Evolutionary conservation across 1,284 basidiomycete genomes (phyloP).

Genomic region (Salmacisia buchloeana): DNA sequence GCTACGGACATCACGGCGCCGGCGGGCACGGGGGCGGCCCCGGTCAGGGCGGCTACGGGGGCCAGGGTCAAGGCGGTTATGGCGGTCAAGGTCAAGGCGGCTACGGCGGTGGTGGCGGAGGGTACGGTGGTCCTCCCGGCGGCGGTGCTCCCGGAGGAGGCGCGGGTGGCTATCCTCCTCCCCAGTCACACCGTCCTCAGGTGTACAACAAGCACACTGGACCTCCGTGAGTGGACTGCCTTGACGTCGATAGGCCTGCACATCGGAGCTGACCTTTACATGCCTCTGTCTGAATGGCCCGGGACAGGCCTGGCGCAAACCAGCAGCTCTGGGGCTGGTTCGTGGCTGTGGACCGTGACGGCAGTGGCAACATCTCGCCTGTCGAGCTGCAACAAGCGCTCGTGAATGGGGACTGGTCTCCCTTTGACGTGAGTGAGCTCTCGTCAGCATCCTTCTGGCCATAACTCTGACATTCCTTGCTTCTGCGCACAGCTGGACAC

Average conservation of each 20-base stretch:
- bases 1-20: slow-evolving; percentile 4
- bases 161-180: not conserved
- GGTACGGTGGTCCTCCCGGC: not conserved
- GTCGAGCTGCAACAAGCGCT: slow-evolving; percentile 37
- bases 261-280: not conserved
- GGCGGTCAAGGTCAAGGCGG: slow-evolving; percentile 22
- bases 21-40: slow-evolving; percentile 20
- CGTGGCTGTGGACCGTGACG: slow-evolving; percentile 37
- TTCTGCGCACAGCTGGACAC: slow-evolving; percentile 17
- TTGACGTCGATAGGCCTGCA: too few relatives aligned
- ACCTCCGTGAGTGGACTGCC: slow-evolving; percentile 15
- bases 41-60: slow-evolving; percentile 14
- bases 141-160: slow-evolving; percentile 13
- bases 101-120: slow-evolving; percentile 15
- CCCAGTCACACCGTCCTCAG: slow-evolving; percentile 19
- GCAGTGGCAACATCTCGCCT: slow-evolving; percentile 31
- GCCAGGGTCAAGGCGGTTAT: slow-evolving; percentile 8
- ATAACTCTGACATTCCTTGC: not conserved
- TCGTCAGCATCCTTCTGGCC: not conserved
- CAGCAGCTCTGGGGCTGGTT: slow-evolving; percentile 45
- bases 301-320: slow-evolving; percentile 30
- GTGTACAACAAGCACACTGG: slow-evolving; percentile 27
- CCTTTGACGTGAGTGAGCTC: slow-evolving; percentile 21
- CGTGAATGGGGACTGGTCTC: slow-evolving; percentile 42
- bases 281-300: not conserved